Conservation (phyloP, 1,284 basidiomycete species). For the Apiotrichum domesticum region DNA sequence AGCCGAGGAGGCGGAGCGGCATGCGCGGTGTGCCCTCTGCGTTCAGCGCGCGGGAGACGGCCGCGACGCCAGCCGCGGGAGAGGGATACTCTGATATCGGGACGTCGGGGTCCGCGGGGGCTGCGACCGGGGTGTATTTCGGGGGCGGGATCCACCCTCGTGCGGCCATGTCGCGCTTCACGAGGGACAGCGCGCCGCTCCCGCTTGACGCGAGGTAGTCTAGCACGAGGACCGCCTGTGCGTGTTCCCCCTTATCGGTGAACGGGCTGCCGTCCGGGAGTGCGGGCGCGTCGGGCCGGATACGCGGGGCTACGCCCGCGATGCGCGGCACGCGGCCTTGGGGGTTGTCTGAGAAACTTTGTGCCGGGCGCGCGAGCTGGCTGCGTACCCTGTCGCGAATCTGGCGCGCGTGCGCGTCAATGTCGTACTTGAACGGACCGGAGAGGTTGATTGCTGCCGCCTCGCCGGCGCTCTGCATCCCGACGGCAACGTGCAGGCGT, state of each 20-base stretch:
- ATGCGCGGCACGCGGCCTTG: constrained; percentile 1
- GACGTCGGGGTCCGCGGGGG: background rate
- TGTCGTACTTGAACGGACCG: constrained; percentile 77
- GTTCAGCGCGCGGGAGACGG: background rate
- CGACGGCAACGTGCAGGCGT: constrained; percentile 75
- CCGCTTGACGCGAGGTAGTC: constrained; percentile 75
- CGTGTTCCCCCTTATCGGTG: constrained; percentile 26
- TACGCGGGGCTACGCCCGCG: background rate
- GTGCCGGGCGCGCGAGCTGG: background rate
- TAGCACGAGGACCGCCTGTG: constrained; percentile 63
- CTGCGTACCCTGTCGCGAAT: constrained; percentile 21
- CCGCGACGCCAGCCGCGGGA: background rate
- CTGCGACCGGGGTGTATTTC: background rate
- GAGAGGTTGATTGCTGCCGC: constrained; percentile 63
- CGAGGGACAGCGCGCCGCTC: constrained; percentile 42
- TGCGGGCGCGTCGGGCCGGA: too few species aligned
- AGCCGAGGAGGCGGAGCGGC: background rate
- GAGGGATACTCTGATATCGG: background rate
- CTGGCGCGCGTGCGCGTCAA: constrained; percentile 62
- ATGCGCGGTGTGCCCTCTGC: background rate
- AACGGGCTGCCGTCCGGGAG: constrained; percentile 8
- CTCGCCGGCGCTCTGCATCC: constrained; percentile 63
- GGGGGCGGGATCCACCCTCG: background rate
- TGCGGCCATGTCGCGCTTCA: constrained; percentile 13
- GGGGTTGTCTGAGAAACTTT: background rate